Conservation (phyloP, 2,329 filamentous ascomycete species). For the Botrytis hyacinthi region DNA sequence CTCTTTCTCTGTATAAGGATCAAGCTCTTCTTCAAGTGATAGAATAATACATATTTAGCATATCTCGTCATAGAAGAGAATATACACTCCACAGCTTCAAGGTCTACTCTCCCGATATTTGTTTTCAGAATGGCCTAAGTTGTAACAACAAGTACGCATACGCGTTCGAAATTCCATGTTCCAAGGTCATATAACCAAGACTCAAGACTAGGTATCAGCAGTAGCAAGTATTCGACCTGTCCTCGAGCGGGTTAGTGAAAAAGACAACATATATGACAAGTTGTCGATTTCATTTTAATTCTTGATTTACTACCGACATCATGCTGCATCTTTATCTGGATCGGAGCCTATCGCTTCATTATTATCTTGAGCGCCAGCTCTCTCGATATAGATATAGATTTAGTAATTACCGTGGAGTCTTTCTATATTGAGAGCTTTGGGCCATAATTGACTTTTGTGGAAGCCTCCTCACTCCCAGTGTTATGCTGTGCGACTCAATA, state of each 20-base stretch:
- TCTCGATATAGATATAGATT: background rate
- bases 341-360: background rate
- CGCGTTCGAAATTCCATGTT: background rate
- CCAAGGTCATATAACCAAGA: background rate
- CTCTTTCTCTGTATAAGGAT: background rate
- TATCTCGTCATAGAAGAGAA: background rate
- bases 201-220: background rate
- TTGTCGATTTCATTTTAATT: background rate
- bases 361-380: background rate
- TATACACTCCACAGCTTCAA: background rate
- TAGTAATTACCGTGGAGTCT: background rate
- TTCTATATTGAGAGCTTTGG: background rate
- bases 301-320: background rate
- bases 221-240: background rate
- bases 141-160: background rate
- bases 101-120: background rate
- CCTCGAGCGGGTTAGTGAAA: background rate
- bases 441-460: background rate
- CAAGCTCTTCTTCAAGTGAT: background rate
- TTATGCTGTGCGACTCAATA: background rate
- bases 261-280: background rate
- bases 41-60: background rate
- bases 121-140: fast-evolving
- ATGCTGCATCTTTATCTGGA: background rate
- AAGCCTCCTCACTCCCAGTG: background rate